Percentiles rank a stretch among this genome's conserved stretches.
phyloP scores from a whole-genome alignment of 1,139 yeast genomes.

The Protomyces inouyei region DNA sequence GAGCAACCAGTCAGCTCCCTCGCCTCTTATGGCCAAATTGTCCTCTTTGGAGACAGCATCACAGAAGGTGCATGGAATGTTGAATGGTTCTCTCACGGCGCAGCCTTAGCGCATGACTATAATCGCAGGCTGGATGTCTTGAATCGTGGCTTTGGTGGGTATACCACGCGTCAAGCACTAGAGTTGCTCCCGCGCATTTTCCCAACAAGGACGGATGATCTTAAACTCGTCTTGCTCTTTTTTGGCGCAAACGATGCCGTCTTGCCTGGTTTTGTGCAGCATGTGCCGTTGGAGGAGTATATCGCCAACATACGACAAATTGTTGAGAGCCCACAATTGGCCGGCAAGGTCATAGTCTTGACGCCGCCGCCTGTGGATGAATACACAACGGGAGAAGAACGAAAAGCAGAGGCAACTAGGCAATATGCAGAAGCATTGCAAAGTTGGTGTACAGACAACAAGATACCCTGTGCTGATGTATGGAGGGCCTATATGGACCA shows the following conservation, averaged over 20 bases:
- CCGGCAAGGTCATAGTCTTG: conserved; percentile 47
- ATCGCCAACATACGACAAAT: neutral
- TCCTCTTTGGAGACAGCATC: conserved; percentile 26
- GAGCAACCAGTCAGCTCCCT: neutral
- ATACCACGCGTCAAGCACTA: conserved; percentile 14
- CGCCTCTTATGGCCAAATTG: conserved; percentile 22
- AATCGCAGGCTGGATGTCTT: conserved; percentile 13
- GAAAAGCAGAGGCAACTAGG: conserved; percentile 45
- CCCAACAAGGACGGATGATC: conserved; percentile 24
- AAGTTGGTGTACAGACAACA: conserved; percentile 45
- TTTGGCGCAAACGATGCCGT: conserved; percentile 76
- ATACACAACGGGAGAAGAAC: conserved; percentile 34
- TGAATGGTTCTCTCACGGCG: conserved; percentile 12
- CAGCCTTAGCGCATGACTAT: conserved; percentile 15
- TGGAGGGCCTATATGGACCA: conserved; percentile 44
- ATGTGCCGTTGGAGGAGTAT: conserved; percentile 13
- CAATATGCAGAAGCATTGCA: conserved; percentile 51
- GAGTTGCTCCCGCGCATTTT: conserved; percentile 12
- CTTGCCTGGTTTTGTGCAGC: conserved; percentile 18
- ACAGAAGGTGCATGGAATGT: conserved; percentile 20
- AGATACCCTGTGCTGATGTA: conserved; percentile 53
- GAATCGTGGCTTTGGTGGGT: conserved; percentile 25
- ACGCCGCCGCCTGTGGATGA: conserved; percentile 63
- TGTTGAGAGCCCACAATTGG: neutral
- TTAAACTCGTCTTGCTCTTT: conserved; percentile 53